phyloP scores from a whole-genome alignment of 2,329 filamentous ascomycete species.

The Pyricularia pennisetigena region DNA sequence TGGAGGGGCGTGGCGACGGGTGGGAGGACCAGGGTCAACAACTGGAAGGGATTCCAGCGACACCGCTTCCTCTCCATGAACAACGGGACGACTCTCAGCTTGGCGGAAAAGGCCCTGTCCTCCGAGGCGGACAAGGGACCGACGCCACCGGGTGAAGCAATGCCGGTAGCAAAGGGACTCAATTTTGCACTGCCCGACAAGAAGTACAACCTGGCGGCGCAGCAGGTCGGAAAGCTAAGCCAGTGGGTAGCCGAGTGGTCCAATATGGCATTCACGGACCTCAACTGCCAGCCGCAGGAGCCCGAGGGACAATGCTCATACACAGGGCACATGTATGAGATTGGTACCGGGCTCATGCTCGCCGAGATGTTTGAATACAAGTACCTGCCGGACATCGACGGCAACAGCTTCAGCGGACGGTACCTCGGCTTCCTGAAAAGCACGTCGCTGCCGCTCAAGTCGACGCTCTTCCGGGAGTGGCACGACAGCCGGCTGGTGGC shows the following conservation, averaged over 20 bases:
- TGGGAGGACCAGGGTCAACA: slow-evolving; percentile 45
- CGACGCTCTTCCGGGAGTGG: slow-evolving; percentile 72
- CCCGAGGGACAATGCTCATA: slow-evolving; percentile 31
- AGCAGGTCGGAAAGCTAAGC: slow-evolving; percentile 31
- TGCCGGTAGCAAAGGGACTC: background rate
- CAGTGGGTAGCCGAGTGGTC: slow-evolving; percentile 39
- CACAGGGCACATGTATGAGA: slow-evolving; percentile 33
- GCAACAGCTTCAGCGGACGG: slow-evolving; percentile 59
- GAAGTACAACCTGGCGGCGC: slow-evolving; percentile 36
- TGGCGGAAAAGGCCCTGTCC: slow-evolving; percentile 33
- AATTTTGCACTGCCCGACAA: slow-evolving; percentile 45
- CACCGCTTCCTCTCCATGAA: slow-evolving; percentile 68
- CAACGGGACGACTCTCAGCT: slow-evolving; percentile 49
- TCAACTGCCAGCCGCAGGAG: slow-evolving; percentile 35
- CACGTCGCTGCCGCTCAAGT: slow-evolving; percentile 64
- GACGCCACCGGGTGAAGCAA: background rate
- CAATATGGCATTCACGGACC: slow-evolving; percentile 42
- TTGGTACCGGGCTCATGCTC: slow-evolving; percentile 29
- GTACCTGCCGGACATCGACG: slow-evolving; percentile 68
- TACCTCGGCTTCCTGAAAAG: slow-evolving; percentile 61
- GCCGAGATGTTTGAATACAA: slow-evolving; percentile 51
- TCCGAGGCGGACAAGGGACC: background rate
- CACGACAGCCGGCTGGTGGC: slow-evolving; percentile 64
- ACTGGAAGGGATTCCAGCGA: slow-evolving; percentile 65
- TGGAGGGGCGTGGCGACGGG: slow-evolving; percentile 63